Percentiles rank a stretch among this genome's conserved stretches.
Conservation (phyloP, 768 basidiomycete genomes). For the Polyporus arcularius region DNA sequence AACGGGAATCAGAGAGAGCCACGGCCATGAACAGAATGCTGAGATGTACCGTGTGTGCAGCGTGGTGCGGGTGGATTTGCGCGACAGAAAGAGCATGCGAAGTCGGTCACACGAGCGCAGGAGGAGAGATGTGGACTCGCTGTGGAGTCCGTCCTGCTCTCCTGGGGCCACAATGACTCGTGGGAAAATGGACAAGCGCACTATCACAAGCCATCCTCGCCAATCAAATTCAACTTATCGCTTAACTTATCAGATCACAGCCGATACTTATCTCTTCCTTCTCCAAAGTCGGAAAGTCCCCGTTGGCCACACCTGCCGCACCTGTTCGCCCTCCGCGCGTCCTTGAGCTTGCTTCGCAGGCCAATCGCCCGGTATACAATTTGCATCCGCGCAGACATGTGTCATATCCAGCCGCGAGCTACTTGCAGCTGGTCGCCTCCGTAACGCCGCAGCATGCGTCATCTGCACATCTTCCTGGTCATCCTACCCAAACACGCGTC, state of each 20-base stretch:
- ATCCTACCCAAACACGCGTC: constrained; percentile 12
- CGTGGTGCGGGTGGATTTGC: background rate
- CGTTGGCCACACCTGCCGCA: too few relatives aligned
- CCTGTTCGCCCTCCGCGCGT: too few relatives aligned
- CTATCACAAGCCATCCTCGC: constrained; percentile 13
- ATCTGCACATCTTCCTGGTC: constrained; percentile 3
- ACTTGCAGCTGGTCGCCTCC: background rate
- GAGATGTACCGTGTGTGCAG: background rate
- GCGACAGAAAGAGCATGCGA: background rate
- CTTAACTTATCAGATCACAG: background rate
- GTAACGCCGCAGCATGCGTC: constrained; percentile 18
- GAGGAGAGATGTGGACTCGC: background rate
- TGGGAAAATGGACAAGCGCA: constrained; percentile 4
- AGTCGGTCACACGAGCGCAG: constrained; percentile 24
- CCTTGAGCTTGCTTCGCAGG: too few relatives aligned
- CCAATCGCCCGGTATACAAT: too few relatives aligned
- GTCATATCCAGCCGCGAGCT: background rate
- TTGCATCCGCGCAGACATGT: too few relatives aligned
- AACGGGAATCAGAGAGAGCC: constrained; percentile 14
- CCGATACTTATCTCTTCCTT: background rate
- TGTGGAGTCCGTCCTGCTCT: background rate
- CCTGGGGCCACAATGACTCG: constrained; percentile 9
- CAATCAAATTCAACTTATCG: background rate
- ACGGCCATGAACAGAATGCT: constrained; percentile 8
- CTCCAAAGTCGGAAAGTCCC: too few relatives aligned